Base-by-base conservation (phyloP, 2,329 filamentous ascomycete species). In the Beauveria brongniartii region DNA sequence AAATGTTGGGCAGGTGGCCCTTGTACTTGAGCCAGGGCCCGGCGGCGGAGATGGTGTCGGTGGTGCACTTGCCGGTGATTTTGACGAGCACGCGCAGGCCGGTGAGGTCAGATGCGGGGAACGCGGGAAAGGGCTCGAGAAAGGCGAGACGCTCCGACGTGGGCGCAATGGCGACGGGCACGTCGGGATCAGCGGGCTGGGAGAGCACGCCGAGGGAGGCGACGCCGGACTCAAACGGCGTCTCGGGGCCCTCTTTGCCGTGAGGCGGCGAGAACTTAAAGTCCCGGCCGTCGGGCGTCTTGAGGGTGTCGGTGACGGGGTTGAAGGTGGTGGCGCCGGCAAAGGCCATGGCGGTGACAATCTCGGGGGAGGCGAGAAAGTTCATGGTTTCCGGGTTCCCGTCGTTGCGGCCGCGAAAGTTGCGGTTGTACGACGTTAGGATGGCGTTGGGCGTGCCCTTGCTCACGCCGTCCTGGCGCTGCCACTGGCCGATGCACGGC, bases 21-120 rank as follows among this genome's bases (percentile, higher is more conserved):
- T 97, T 97, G 85, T 97, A 99, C 78, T 97, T 97, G 67, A 99
- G 85, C 93, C 93, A 97, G 18, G 93, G 93, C 6, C 93, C 93
- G 1, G 93, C 93, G 40, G 93, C 93, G 43, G 92, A 97, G 76
- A 99, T 99, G 68, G 94, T 97, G 77, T 99, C 94, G 48, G 94
- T 99, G 61, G 94, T 99, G 82, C 94, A 99, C 78, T 99, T 96
- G 65, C 94, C 94, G 65, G 92, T 89, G 65, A 97, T 89, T 78
- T 97, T 97, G 81, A 96, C 93, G 18, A 99, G 87, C 20, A 99
- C 92, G 56, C 87, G 87, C 53, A 99, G 84, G 30, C 84, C 86
- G 47, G 82, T 78, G 34, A 97, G 83, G 59, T 99, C 92, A 2
- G 79, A 77, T 50, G 78, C 66, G 14, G 93, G 92, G 78, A 97